Evolutionary conservation across 2,329 filamentous ascomycete genomes (phyloP), one percentile per base, ranked within the genome.

Genomic region (Pestalotiopsis sp.): DNA sequence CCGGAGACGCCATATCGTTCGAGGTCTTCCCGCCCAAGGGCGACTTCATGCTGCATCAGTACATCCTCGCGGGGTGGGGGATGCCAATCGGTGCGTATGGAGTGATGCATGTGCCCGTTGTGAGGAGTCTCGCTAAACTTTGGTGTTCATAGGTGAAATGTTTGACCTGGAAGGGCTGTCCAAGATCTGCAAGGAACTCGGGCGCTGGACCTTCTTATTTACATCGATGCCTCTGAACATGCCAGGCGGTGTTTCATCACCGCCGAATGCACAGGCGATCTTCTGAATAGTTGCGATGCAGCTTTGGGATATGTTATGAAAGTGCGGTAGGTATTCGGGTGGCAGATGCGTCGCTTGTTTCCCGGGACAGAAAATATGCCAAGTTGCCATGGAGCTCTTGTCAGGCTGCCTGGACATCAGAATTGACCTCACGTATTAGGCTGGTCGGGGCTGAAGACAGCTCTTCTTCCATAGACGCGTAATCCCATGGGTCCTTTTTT

Each of bases 151-250:
- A 69, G 83, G 82, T 3, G 82, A 84, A 73, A 74, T 84, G 62
- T 83, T 83, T 67, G 80, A 84, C 72, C 73, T 85, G 20, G 82
- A 85, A 72, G 74, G 73, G 56, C 72, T 84, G 67, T 75, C 78
- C 20, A 69, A 75, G 65, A 74, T 80, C 68, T 84, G 83, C 73
- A 74, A 74, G 66, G 72, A 76, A 69, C 74, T 75, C 63, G 71
- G 72, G 1, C 74, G 82, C 25, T 83, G 78, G 79, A 76, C 72
- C 2, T 83, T 83, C 71, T 82, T 83, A 71, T 69, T 83, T 31
- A 75, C 75, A 0, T 80, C 78, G 59, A 77, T 79, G 74, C 78
- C 78, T n/a, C 20, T 74, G 17, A 72, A 71, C 36, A 66, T 71
- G 70, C 68, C 69, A 4, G 69, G 70, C 20, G 71, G 70, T 20